These are phyloP conservation scores for Cornus suecica DNA, from an alignment of 148 eudicot genomes.

Conservation along the genomic window DNA sequence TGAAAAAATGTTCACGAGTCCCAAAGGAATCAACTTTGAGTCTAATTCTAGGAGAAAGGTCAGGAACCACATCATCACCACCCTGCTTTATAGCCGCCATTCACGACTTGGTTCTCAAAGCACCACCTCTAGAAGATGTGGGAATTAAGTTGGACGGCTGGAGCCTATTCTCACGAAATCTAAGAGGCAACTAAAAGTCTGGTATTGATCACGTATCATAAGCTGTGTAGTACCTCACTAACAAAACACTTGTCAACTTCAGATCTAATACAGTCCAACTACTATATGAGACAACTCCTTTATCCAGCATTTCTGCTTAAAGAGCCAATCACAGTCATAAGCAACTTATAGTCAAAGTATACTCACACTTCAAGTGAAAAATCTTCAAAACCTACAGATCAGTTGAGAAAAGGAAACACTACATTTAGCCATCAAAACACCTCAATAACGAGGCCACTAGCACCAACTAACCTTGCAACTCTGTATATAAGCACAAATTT, in stretches of 20 bases:
- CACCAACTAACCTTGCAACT: not conserved
- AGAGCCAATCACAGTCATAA: not conserved
- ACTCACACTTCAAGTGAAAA: not conserved
- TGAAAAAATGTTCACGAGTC: not conserved
- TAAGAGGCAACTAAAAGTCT: not conserved
- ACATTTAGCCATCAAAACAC: not conserved
- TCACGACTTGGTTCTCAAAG: not conserved
- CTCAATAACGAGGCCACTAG: not conserved
- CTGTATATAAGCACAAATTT: not conserved
- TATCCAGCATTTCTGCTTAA: not conserved
- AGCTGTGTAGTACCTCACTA: not conserved
- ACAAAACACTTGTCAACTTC: not conserved
- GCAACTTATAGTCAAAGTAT: not conserved
- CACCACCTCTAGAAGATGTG: not conserved
- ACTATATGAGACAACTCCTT: not conserved
- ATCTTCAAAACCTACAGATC: not conserved
- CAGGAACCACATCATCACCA: not conserved
- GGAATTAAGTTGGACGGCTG: not conserved
- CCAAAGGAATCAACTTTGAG: not conserved
- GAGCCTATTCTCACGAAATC: not conserved
- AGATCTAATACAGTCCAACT: not conserved
- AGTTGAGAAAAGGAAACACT: not conserved
- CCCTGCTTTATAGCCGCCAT: not conserved
- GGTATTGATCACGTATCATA: not conserved
- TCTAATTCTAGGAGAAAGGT: not conserved